Conservation (phyloP, 2,329 filamentous ascomycete species). For the Lachnellula willkommii region DNA sequence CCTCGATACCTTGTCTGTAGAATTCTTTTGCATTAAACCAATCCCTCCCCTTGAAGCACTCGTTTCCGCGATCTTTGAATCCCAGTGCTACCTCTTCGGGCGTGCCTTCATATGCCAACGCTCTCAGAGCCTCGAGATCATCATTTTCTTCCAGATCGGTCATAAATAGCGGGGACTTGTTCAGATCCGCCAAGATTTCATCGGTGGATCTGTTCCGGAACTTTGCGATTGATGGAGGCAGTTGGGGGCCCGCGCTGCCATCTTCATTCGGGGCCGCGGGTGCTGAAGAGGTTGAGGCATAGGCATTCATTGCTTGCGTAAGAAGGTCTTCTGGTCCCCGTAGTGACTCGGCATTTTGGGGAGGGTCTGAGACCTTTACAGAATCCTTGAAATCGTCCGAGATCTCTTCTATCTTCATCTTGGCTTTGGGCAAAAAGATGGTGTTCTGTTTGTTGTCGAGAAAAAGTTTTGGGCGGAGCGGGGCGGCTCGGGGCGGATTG, state of each 20-base stretch:
- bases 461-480: conserved; percentile 1
- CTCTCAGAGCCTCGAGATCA: conserved; percentile 79
- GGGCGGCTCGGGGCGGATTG: conserved; percentile 4
- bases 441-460: conserved; percentile 1
- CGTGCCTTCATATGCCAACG: conserved; percentile 88
- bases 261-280: conserved; percentile 9
- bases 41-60: conserved; percentile 67
- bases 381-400: conserved; percentile 15
- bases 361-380: conserved; percentile 12
- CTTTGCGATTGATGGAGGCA: conserved; percentile 55
- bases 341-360: conserved; percentile 4
- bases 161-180: conserved; percentile 87
- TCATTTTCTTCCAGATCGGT: conserved; percentile 83
- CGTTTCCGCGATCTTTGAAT: conserved; percentile 91
- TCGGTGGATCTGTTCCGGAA: conserved; percentile 51
- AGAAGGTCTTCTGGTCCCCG: conserved; percentile 26
- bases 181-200: conserved; percentile 59
- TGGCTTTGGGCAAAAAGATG: conserved; percentile 1
- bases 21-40: conserved; percentile 86
- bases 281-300: conserved; percentile 5
- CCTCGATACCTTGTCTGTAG: conserved; percentile 78
- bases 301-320: conserved; percentile 25
- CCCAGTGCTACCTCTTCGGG: conserved; percentile 74
- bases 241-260: conserved; percentile 25
- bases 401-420: conserved; percentile 30